Conservation (phyloP, 495 filamentous ascomycete species). For the Pseudotulostoma volvatum region DNA sequence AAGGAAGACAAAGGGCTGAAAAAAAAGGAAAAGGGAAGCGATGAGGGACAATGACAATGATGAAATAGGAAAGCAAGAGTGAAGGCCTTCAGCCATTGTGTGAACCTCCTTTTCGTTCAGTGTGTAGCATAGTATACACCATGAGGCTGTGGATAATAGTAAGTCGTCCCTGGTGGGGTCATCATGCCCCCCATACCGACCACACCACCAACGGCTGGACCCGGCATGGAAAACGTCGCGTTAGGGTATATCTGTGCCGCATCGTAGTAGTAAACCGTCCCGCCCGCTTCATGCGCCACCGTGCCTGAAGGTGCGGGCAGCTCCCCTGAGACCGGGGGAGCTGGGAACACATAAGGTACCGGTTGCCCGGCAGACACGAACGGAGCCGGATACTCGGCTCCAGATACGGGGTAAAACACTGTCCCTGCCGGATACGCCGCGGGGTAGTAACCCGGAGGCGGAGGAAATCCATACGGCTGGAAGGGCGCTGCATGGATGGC, state of each 20-base stretch:
- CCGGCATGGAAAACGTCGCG: conserved; percentile 35
- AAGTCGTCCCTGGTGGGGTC: conserved; percentile 50
- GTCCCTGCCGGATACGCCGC: conserved; percentile 39
- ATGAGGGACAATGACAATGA: conserved; percentile 1
- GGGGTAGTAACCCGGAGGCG: conserved; percentile 43
- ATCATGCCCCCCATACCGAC: conserved; percentile 71
- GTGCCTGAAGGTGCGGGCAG: conserved; percentile 42
- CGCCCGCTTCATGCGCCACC: conserved; percentile 81
- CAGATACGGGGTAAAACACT: conserved; percentile 34
- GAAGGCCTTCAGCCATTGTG: neutral
- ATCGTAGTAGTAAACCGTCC: conserved; percentile 92
- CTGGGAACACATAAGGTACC: conserved; percentile 29
- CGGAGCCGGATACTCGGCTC: conserved; percentile 21
- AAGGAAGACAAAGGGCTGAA: neutral
- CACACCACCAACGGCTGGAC: conserved; percentile 36
- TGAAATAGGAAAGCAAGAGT: neutral
- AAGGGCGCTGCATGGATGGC: conserved; percentile 87
- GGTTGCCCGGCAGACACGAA: conserved; percentile 35
- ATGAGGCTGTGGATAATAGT: conserved; percentile 53
- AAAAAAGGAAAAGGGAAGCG: conserved; percentile 1
- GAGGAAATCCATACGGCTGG: conserved; percentile 55
- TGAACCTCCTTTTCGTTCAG: conserved; percentile 15
- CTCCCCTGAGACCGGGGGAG: conserved; percentile 25
- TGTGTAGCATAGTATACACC: conserved; percentile 50
- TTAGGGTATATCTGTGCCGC: conserved; percentile 46